Evolutionary conservation across 495 filamentous ascomycete genomes (phyloP).

Genomic region (Cercophora samala): DNA sequence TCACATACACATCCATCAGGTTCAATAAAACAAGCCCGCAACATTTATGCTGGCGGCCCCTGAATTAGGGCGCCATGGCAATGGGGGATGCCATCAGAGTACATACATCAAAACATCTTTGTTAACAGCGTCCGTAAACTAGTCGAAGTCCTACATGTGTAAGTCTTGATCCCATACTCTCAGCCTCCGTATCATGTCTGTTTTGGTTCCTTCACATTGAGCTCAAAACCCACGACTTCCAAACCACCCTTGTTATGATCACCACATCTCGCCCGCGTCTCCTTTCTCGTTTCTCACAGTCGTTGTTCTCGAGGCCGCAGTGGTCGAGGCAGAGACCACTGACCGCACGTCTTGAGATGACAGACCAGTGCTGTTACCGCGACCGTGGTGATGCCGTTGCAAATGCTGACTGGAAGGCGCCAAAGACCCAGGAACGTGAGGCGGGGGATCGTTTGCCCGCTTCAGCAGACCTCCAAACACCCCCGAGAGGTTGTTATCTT

Average conservation of each 20-base stretch:
- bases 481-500: slow-evolving; percentile 25
- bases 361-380: not conserved
- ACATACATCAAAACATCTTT: not conserved
- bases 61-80: not conserved
- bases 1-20: too few species aligned
- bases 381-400: not conserved
- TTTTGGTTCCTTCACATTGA: too few species aligned
- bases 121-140: too few species aligned
- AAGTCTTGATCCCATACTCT: not conserved
- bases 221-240: not conserved
- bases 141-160: not conserved
- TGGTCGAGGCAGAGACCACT: not conserved
- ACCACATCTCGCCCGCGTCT: not conserved
- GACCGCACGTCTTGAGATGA: not conserved
- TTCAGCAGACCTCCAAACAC: not conserved
- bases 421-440: not conserved
- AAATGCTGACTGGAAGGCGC: not conserved
- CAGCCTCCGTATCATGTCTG: not conserved
- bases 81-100: not conserved
- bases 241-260: not conserved
- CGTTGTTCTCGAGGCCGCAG: not conserved
- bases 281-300: not conserved
- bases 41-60: too few species aligned
- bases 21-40: too few species aligned
- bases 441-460: not conserved